Conservation (phyloP, 23 red algal species). For the Chondrus crispus region DNA sequence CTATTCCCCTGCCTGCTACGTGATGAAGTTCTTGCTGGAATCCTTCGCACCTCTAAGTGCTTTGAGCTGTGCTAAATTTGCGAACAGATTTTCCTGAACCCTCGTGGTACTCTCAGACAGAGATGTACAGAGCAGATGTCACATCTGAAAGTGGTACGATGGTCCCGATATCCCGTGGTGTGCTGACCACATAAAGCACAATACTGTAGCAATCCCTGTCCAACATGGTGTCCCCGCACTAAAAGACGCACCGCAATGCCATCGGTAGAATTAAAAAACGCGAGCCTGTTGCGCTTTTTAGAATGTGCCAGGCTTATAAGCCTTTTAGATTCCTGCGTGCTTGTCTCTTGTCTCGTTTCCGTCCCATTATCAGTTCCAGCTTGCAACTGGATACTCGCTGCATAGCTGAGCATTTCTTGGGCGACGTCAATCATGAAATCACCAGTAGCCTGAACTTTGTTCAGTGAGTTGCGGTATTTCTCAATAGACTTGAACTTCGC, state of each 20-base stretch:
- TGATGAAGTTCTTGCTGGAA: too few species aligned
- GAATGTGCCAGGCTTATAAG: neutral
- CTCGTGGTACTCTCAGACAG: neutral
- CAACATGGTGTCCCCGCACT: neutral
- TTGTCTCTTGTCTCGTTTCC: too few species aligned
- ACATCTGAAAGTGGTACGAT: neutral
- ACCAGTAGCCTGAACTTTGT: too few species aligned
- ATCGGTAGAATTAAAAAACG: neutral
- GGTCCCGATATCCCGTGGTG: neutral
- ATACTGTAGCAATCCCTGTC: neutral
- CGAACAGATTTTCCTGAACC: neutral
- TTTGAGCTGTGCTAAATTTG: neutral
- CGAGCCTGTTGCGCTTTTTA: neutral
- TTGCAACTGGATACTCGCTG: too few species aligned
- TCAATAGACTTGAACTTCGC: too few species aligned
- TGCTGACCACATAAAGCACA: slow-evolving; percentile 25
- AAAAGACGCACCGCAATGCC: neutral
- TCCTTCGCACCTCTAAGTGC: neutral
- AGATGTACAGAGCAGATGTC: neutral
- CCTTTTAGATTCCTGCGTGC: too few species aligned
- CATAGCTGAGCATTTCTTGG: too few species aligned
- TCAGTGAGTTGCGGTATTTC: too few species aligned
- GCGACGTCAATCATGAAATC: too few species aligned
- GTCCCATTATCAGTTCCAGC: too few species aligned
- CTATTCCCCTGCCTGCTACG: too few species aligned